Conservation (phyloP, 202 grass and related monocot species). For the Schoenoplectus tabernaemontani region DNA sequence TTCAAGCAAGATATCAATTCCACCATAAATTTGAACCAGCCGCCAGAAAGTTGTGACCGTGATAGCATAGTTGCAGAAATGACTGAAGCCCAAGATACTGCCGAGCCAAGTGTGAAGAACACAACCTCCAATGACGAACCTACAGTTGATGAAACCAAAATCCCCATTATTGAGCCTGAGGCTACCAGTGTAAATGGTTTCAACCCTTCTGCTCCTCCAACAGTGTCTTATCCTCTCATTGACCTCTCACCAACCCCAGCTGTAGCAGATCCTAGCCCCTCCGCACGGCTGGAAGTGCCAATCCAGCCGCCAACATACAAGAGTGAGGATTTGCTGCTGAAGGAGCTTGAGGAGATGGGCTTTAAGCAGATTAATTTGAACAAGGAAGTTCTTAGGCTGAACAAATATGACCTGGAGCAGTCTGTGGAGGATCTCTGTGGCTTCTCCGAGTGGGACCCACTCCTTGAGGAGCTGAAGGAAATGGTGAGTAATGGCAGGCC, state of each 20-base stretch:
- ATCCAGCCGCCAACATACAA: no score
- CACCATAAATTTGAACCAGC: conserved; percentile 40
- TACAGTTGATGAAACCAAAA: background rate
- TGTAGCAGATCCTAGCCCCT: background rate
- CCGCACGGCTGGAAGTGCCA: background rate
- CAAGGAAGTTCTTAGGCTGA: conserved; percentile 66
- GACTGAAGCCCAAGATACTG: conserved; percentile 31
- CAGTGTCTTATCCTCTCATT: conserved; percentile 24
- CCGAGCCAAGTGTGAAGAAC: conserved; percentile 21
- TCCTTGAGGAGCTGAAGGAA: conserved; percentile 45
- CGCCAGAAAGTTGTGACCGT: conserved; percentile 19
- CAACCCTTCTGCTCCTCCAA: background rate
- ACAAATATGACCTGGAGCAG: conserved; percentile 60
- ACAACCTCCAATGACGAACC: background rate
- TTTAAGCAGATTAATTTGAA: conserved; percentile 63
- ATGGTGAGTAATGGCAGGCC: conserved; percentile 36
- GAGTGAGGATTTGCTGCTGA: conserved; percentile 32
- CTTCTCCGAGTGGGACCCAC: conserved; percentile 54
- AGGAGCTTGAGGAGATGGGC: conserved; percentile 58
- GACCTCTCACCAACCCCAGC: conserved; percentile 21
- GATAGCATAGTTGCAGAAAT: conserved; percentile 7
- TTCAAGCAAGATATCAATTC: conserved; percentile 11
- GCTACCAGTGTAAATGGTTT: background rate
- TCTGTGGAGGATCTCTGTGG: conserved; percentile 54
- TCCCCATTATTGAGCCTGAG: conserved; percentile 7